Base-by-base conservation (phyloP, 176 grass and related monocot species). In the Luzula sylvatica region DNA sequence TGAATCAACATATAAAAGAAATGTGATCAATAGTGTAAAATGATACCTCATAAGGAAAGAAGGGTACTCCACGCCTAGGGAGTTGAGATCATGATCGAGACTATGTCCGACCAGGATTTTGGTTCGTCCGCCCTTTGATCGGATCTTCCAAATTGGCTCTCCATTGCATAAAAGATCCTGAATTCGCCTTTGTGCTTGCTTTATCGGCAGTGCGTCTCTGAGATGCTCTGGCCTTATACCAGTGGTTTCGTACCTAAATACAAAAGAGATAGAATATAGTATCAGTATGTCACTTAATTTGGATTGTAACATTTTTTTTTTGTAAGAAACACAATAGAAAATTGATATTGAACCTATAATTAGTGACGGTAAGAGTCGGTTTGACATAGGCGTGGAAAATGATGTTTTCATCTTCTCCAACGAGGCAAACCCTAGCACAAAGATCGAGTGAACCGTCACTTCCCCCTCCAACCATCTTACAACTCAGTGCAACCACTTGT, bases 401-500 rank as follows among this genome's bases (percentile, higher is more conserved):
- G 38, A 85, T 9, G 13, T 21, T 15, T 60, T 85, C 89, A 5
- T 66, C 48, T 72, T 95, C 89, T 51, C 86, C 66, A 3, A 78
- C 47, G 1, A 84, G 29, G 83, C 89, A 95, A 20, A 95, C 76
- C 7, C 88, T 61, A 1, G 73, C 83, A 20, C 80, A 88, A 26
- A 88, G 70, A 70, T 95, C 80, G 15, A 95, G 48, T 0, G 69
- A 50, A 0, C 83, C 89, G 51, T 95, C 89, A 35, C 70, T 88
- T 0, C 89, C 76, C 32, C 70, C 80, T 56, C 89, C 83, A 3
- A 88, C 89, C 80, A 85, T 85, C 67, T 88, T 95, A 77, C 89
- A 95, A 0, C 56, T 79, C 23, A 95, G 70, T 46, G 80, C 83
- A 15, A 95, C 52, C 41, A 55, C 73, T 5, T 64, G 75, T 0